Conservation (phyloP, 2,329 filamentous ascomycete genomes). For the Proliferodiscus dingleyae region DNA sequence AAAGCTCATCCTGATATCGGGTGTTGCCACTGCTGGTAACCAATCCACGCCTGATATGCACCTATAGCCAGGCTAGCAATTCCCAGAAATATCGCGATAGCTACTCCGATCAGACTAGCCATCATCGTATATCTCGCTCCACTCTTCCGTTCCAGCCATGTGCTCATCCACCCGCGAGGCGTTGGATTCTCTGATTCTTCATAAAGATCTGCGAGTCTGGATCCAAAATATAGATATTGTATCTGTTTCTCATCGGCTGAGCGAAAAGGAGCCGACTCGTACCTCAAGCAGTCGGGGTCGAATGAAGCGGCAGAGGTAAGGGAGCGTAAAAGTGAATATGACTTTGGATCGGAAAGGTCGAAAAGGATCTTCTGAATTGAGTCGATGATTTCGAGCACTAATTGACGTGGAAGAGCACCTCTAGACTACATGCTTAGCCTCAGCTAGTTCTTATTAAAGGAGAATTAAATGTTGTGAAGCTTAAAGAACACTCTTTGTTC, state of each 20-base stretch:
- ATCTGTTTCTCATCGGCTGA: slow-evolving; percentile 18
- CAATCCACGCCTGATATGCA: slow-evolving; percentile 31
- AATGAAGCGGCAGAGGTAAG: slow-evolving; percentile 13
- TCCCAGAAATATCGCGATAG: slow-evolving; percentile 29
- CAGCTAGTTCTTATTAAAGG: too few species aligned
- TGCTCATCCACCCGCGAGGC: slow-evolving; percentile 24
- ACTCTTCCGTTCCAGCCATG: slow-evolving; percentile 28
- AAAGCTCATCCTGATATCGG: too few species aligned
- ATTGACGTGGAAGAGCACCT: slow-evolving; percentile 22
- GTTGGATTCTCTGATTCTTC: slow-evolving; percentile 26
- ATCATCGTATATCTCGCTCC: slow-evolving; percentile 30
- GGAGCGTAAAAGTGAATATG: slow-evolving; percentile 14
- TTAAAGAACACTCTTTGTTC: too few species aligned
- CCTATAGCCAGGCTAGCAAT: slow-evolving; percentile 25
- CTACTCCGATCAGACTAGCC: slow-evolving; percentile 29
- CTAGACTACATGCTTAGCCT: too few species aligned
- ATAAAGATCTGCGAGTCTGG: slow-evolving; percentile 25
- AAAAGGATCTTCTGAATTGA: slow-evolving; percentile 25
- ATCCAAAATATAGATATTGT: slow-evolving; percentile 27
- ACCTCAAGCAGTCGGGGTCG: slow-evolving; percentile 14
- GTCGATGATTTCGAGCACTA: slow-evolving; percentile 27
- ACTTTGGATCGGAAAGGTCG: slow-evolving; percentile 19
- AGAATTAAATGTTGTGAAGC: too few species aligned
- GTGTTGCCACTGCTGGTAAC: slow-evolving; percentile 32
- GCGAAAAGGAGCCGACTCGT: slow-evolving; percentile 7